Evolutionary conservation across 805 yeast species (phyloP).

Genomic region (Wickerhamomyces bisporus): DNA sequence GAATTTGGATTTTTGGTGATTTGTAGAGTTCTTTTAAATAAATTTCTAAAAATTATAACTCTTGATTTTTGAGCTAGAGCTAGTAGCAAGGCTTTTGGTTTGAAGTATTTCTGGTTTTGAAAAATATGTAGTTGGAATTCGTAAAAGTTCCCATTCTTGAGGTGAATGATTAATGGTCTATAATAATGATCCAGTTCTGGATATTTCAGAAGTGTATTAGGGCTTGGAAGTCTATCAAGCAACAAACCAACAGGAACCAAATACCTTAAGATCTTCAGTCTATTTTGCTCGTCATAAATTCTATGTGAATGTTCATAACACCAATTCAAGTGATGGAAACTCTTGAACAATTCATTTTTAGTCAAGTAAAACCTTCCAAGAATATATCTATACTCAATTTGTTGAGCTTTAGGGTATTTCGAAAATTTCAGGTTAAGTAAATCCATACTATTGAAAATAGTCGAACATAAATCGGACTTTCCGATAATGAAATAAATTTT

Average conservation of each 20-base stretch:
- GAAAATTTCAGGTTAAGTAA: conserved; percentile 38
- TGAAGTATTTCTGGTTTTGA: conserved; percentile 34
- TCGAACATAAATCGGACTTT: conserved; percentile 54
- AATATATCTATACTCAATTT: conserved; percentile 47
- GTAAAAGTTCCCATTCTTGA: conserved; percentile 38
- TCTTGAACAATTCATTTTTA: conserved; percentile 43
- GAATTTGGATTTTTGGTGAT: conserved; percentile 1
- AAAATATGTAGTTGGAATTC: conserved; percentile 30
- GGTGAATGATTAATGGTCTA: conserved; percentile 29
- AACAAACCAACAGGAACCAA: conserved; percentile 48
- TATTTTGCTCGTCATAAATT: conserved; percentile 7
- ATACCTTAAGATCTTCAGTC: conserved; percentile 35
- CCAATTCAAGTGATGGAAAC: conserved; percentile 45
- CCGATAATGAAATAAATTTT: conserved; percentile 45
- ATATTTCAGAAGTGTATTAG: conserved; percentile 20
- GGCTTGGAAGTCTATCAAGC: conserved; percentile 46
- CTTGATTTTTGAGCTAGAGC: conserved; percentile 42
- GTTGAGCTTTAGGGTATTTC: conserved; percentile 38
- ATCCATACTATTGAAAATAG: conserved; percentile 56
- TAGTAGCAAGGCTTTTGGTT: conserved; percentile 33
- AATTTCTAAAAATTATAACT: conserved; percentile 42
- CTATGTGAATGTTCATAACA: conserved; percentile 24
- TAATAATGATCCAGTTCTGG: conserved; percentile 31
- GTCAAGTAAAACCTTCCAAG: conserved; percentile 49
- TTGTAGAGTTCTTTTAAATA: conserved; percentile 22